These are phyloP conservation scores for Phytophthora cajani DNA, from an alignment of 352 stramenopile genomes.

Conservation along the genomic window DNA sequence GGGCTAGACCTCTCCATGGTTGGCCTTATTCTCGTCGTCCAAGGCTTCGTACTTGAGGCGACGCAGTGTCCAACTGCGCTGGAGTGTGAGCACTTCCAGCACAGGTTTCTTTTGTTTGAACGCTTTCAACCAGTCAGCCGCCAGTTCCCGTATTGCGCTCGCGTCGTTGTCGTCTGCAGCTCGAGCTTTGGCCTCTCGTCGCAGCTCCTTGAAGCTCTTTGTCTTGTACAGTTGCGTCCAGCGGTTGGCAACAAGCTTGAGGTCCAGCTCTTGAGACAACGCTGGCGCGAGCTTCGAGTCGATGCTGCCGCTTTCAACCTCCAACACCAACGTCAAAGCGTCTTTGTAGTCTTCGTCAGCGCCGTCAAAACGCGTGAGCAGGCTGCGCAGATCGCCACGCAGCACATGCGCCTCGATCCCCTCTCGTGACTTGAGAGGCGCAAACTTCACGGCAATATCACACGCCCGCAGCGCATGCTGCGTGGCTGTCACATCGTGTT, in stretches of 20 bases:
- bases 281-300: background rate
- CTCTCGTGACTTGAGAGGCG: constrained; percentile 29
- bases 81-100: constrained; percentile 54
- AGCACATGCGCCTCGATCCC: constrained; percentile 52
- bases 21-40: constrained; percentile 16
- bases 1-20: constrained; percentile 6
- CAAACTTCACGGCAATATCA: constrained; percentile 51
- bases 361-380: constrained; percentile 45
- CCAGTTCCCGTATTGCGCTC: constrained; percentile 28
- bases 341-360: constrained; percentile 58
- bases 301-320: constrained; percentile 1
- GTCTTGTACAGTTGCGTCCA: constrained; percentile 60
- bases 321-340: constrained; percentile 18
- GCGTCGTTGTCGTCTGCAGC: background rate
- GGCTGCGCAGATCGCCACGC: constrained; percentile 59
- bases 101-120: constrained; percentile 53
- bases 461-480: constrained; percentile 50
- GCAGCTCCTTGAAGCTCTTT: constrained; percentile 53
- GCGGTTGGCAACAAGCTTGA: constrained; percentile 55
- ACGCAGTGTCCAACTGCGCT: constrained; percentile 49
- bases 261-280: constrained; percentile 37
- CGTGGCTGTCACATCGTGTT: constrained; percentile 44
- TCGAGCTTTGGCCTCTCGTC: constrained; percentile 38
- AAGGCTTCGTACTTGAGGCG: constrained; percentile 42
- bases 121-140: constrained; percentile 44